Evolutionary conservation across 257 asterid species (phyloP).

Genomic region (Solanum corneliomulleri): DNA sequence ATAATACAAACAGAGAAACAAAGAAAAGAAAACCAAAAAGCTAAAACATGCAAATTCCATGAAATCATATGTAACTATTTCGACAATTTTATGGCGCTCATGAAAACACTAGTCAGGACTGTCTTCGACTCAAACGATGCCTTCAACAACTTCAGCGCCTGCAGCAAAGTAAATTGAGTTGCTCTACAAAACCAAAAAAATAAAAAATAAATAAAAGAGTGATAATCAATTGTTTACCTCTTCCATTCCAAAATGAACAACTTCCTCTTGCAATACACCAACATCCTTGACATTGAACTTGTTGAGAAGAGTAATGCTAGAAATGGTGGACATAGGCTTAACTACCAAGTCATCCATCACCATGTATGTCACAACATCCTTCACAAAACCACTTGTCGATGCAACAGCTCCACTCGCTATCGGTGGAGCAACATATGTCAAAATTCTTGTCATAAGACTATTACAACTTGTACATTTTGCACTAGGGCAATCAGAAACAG

Average conservation of each 20-base stretch:
- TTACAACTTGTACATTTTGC: fast-evolving
- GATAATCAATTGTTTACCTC: neutral
- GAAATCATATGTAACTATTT: neutral
- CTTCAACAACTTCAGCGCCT: neutral
- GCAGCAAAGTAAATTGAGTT: neutral
- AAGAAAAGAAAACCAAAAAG: no score
- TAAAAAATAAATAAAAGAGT: neutral
- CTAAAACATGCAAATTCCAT: neutral
- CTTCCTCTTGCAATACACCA: neutral
- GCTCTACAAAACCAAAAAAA: neutral
- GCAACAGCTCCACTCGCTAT: fast-evolving
- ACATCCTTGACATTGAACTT: neutral
- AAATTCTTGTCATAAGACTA: fast-evolving
- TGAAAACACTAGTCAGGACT: neutral
- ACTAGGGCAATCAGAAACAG: neutral
- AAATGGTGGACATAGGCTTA: neutral
- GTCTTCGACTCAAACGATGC: neutral
- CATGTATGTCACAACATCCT: neutral
- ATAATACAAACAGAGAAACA: no score
- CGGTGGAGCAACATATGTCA: neutral
- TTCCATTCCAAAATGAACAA: neutral
- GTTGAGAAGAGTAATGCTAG: neutral
- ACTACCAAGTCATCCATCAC: neutral
- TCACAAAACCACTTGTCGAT: neutral
- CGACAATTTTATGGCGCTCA: fast-evolving